Evolutionary conservation across 495 filamentous ascomycete genomes (phyloP), one percentile per base, ranked within the genome.

Genomic region (Penicillium riverlandense): DNA sequence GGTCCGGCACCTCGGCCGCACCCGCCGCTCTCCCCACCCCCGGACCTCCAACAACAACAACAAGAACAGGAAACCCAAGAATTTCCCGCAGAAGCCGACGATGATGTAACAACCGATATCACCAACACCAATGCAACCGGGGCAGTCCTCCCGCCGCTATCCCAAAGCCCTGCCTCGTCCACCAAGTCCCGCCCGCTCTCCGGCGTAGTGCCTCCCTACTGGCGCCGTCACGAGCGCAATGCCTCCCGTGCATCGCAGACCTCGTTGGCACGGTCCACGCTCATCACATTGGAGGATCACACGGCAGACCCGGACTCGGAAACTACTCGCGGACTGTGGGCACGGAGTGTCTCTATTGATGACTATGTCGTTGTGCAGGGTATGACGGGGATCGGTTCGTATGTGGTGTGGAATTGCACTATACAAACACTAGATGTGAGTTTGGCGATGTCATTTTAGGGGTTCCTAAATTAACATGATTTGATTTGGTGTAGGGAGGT

Each of bases 371-470:
- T 87, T 46, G 74, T 88, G 37, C 70, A 74, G 47, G 84, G 69
- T 34, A 71, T 75, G 53, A 78, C 75, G 6, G 78, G 79, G 8
- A 70, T 85, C 12, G 84, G 84, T 4, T 73, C 80, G 0, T 88
- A 86, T 61, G 82, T 87, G 16, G 82, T 85, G 12, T 88, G 84
- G 84, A 83, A 81, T 58, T 85, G 80, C 53, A 78, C 59, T 27
- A 75, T 88, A 31, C 74, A 83, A 53, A 87, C 83, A 3, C 67
- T 87, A 29, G 78, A 86, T 67, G 83, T 85, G 50, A 55, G 77
- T 74, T 30, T 16, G 6, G 11, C 32, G n/a, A 6, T 10, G 32
- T 3, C 35, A 44, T 43, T 3, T 28, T 11, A 11, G 7, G 7
- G 4, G 12, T 1, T 35, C 37, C 40, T 22, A 31, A 32, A 22